Conservation (phyloP, 306 rosid genomes). For the Corylus heterophylla region DNA sequence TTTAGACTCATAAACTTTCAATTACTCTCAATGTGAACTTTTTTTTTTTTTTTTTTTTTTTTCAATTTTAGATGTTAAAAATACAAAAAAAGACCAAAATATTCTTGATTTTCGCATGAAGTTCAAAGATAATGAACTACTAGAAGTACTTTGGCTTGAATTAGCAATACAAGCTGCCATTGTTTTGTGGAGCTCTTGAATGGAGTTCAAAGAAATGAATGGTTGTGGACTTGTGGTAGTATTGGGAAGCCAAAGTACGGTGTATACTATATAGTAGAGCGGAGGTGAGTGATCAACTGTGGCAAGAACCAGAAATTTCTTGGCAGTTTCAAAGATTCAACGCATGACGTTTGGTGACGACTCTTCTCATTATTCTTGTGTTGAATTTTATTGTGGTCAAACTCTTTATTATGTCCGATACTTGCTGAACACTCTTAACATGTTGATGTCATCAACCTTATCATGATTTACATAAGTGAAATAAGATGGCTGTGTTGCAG, state of each 20-base stretch:
- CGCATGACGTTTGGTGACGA: conserved; percentile 5
- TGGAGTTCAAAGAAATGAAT: neutral
- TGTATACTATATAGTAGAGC: neutral
- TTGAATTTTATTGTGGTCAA: neutral
- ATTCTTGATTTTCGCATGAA: neutral
- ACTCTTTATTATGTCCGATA: neutral
- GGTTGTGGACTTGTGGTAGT: neutral
- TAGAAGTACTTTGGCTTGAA: conserved; percentile 14
- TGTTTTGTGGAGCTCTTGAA: conserved; percentile 1
- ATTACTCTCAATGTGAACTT: no score
- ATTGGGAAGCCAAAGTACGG: neutral
- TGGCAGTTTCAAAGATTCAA: neutral
- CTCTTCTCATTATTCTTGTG: neutral
- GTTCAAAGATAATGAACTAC: neutral
- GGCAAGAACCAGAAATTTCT: neutral
- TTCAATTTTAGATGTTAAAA: no score
- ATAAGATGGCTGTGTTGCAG: no score
- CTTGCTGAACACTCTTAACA: neutral
- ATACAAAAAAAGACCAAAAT: no score
- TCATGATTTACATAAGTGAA: no score
- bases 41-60: no score
- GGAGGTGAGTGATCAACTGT: neutral
- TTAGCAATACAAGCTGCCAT: conserved; percentile 48
- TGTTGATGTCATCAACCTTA: neutral
- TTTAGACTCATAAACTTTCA: no score